phyloP scores from a whole-genome alignment of 495 filamentous ascomycete species.

The Monascus purpureus region DNA sequence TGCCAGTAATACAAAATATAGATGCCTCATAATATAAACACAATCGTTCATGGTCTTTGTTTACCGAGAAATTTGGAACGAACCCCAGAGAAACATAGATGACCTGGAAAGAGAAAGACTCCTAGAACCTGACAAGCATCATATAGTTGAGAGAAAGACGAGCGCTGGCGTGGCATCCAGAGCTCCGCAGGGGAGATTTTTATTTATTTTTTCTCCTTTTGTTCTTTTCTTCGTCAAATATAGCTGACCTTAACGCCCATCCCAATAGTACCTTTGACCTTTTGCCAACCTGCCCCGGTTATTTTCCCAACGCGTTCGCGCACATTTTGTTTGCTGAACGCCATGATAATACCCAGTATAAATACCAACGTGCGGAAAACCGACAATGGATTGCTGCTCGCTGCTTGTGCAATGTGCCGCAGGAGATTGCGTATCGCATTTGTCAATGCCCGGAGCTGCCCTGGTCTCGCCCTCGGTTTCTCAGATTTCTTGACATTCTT shows the following conservation, averaged over 20 bases:
- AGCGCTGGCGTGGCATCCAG: too few relatives aligned
- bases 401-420: slow-evolving; percentile 43
- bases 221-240: slow-evolving; percentile 53
- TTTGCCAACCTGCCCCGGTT: slow-evolving; percentile 61
- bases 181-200: too few relatives aligned
- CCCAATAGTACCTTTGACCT: slow-evolving; percentile 70
- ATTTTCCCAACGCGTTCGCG: slow-evolving; percentile 59
- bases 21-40: too few relatives aligned
- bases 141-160: too few relatives aligned
- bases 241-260: slow-evolving; percentile 99
- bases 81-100: too few relatives aligned
- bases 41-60: too few relatives aligned
- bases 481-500: slow-evolving; percentile 28
- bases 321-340: slow-evolving; percentile 60
- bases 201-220: too few relatives aligned
- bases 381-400: slow-evolving; percentile 59
- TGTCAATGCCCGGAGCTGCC: slow-evolving; percentile 17
- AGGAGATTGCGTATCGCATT: slow-evolving; percentile 46
- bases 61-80: too few relatives aligned
- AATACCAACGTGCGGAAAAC: slow-evolving; percentile 68
- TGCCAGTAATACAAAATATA: too few relatives aligned
- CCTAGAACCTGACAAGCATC: too few relatives aligned
- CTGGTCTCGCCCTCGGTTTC: slow-evolving; percentile 20
- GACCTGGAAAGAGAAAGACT: too few relatives aligned
- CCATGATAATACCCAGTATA: slow-evolving; percentile 62